phyloP scores from a whole-genome alignment of 345 rosid genomes.

The Aurinia saxatilis region DNA sequence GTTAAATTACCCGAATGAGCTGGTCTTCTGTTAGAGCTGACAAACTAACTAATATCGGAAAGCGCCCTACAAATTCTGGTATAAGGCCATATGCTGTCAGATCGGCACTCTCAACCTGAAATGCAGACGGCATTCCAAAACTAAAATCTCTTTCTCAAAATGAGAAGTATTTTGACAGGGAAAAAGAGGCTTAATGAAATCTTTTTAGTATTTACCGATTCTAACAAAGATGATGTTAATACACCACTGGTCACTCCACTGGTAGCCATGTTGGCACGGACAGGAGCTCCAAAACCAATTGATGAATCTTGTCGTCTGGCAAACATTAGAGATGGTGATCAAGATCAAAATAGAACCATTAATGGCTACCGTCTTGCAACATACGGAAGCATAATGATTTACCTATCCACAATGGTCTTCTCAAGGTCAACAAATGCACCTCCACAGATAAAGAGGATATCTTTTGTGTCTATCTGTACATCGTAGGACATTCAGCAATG shows the following conservation, averaged over 20 bases:
- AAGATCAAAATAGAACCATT: background rate
- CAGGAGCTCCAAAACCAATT: constrained; percentile 98
- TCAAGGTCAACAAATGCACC: constrained; percentile 96
- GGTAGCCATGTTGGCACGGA: constrained; percentile 88
- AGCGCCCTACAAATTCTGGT: constrained; percentile 96
- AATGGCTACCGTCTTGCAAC: background rate
- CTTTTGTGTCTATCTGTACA: constrained; percentile 83
- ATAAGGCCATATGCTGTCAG: constrained; percentile 94
- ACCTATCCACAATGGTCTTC: constrained; percentile 94
- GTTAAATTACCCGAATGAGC: constrained; percentile 56
- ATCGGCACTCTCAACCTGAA: constrained; percentile 89
- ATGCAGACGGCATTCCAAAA: constrained; percentile 12
- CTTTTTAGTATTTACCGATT: constrained; percentile 39
- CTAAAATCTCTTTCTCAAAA: constrained; percentile 7
- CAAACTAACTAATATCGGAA: constrained; percentile 87
- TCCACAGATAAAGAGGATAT: constrained; percentile 92
- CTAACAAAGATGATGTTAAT: constrained; percentile 81
- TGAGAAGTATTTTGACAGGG: background rate
- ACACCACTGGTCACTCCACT: constrained; percentile 59
- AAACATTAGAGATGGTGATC: constrained; percentile 16
- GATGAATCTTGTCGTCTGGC: constrained; percentile 88
- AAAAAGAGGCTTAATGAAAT: background rate
- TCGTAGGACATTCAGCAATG: constrained; percentile 4
- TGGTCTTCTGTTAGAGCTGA: constrained; percentile 88
- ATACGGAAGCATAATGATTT: constrained; percentile 10